Percentiles rank a stretch among this genome's conserved stretches.
Conservation (phyloP, 306 rosid species). For the Lathyrus oleraceus region DNA sequence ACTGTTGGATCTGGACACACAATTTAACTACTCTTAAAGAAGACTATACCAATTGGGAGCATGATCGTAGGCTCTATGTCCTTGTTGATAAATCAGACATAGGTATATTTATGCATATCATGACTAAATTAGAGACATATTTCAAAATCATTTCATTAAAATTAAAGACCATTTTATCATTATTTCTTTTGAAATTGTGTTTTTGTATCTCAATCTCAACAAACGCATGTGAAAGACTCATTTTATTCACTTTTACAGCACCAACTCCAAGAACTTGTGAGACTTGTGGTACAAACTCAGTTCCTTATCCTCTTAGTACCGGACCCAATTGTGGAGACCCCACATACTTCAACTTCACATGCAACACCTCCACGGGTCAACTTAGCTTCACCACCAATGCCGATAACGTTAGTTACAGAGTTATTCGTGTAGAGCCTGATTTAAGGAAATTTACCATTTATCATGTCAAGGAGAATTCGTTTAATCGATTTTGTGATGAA, state of each 20-base stretch:
- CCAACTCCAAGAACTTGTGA: conserved; percentile 34
- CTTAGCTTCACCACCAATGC: conserved; percentile 27
- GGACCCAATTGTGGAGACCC: conserved; percentile 48
- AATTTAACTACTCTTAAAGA: conserved; percentile 35
- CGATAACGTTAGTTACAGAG: not conserved
- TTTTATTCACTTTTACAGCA: conserved; percentile 31
- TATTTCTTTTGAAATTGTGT: too few species aligned
- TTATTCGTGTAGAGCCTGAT: not conserved
- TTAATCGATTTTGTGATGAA: not conserved
- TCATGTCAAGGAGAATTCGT: not conserved
- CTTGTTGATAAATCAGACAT: conserved; percentile 1
- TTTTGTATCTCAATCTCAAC: too few species aligned
- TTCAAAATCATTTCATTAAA: too few species aligned
- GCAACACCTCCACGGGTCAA: not conserved
- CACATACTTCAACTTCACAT: conserved; percentile 30
- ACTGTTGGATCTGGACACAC: conserved; percentile 29
- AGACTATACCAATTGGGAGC: not conserved
- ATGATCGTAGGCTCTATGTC: not conserved
- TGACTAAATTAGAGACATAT: not conserved
- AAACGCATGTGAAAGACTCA: not conserved
- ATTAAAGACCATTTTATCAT: not conserved
- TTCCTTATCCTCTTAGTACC: conserved; percentile 62
- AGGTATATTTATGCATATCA: not conserved
- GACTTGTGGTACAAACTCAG: conserved; percentile 43
- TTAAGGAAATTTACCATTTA: not conserved